phyloP scores from a whole-genome alignment of 73 alveolate genomes.

The Paramecium bursaria region DNA sequence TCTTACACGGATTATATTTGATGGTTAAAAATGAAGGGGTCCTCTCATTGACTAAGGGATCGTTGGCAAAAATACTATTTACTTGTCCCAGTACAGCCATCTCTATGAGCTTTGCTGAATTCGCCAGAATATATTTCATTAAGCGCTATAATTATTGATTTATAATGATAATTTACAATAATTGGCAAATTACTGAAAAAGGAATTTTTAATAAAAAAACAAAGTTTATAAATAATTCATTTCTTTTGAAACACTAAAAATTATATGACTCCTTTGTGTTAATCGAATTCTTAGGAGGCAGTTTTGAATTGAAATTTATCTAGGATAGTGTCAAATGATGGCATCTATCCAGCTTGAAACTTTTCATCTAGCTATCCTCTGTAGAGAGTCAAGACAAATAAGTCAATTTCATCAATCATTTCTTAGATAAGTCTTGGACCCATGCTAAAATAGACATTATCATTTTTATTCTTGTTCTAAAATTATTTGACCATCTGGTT shows the following conservation, averaged over 20 bases:
- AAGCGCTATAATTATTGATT: not conserved
- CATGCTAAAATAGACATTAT: too few relatives aligned
- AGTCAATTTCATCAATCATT: too few relatives aligned
- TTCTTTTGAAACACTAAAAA: constrained; percentile 6
- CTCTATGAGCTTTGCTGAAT: constrained; percentile 80
- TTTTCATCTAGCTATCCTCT: too few relatives aligned
- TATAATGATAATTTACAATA: too few relatives aligned
- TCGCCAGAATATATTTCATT: constrained; percentile 57
- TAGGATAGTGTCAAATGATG: too few relatives aligned
- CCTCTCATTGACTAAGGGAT: constrained; percentile 83
- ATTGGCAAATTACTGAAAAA: not conserved
- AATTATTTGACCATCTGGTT: too few relatives aligned
- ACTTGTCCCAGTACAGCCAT: constrained; percentile 86
- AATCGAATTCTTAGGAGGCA: not conserved
- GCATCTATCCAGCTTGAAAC: too few relatives aligned
- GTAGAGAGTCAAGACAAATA: too few relatives aligned
- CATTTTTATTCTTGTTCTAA: too few relatives aligned
- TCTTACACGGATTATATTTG: constrained; percentile 82
- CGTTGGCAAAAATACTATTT: constrained; percentile 81
- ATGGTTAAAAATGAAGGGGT: constrained; percentile 84
- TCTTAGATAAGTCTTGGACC: too few relatives aligned
- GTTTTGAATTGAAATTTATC: too few relatives aligned
- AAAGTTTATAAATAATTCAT: too few relatives aligned
- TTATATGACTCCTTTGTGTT: not conserved
- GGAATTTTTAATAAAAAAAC: not conserved